A percentile compares a stretch with the other conserved stretches of the same genome.
Evolutionary conservation across 2,329 filamentous ascomycete species (phyloP).

Genomic region (Gnomoniopsis smithogilvyi): DNA sequence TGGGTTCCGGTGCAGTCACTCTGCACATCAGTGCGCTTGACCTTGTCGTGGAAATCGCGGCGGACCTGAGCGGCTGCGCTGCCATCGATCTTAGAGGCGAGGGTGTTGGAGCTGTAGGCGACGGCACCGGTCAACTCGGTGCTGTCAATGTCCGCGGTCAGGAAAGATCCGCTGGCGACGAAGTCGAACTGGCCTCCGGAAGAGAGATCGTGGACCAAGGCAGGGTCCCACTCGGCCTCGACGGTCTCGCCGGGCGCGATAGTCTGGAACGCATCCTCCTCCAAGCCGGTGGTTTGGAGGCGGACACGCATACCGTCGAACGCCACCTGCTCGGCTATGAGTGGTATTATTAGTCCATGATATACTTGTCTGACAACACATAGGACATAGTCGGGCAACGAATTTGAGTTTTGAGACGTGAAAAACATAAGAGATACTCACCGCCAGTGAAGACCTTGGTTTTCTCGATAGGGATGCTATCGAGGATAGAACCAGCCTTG

Average conservation of each 20-base stretch:
- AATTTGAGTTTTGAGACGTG: too few species aligned
- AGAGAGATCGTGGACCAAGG: slow-evolving; percentile 50
- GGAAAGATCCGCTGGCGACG: slow-evolving; percentile 52
- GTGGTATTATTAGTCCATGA: slow-evolving; percentile 29
- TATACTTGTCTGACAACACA: slow-evolving; percentile 40
- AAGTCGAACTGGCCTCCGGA: slow-evolving; percentile 54
- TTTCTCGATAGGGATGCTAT: slow-evolving; percentile 25
- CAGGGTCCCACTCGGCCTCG: slow-evolving; percentile 51
- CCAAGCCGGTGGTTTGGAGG: slow-evolving; percentile 42
- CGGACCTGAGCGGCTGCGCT: too few species aligned
- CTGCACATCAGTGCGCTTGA: too few species aligned
- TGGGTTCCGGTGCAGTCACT: too few species aligned
- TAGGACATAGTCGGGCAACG: too few species aligned
- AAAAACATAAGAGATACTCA: too few species aligned
- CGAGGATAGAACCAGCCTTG: slow-evolving; percentile 51
- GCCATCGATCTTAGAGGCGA: too few species aligned
- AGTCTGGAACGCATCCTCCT: slow-evolving; percentile 45
- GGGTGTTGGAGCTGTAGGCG: too few species aligned
- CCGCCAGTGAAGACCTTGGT: too few species aligned
- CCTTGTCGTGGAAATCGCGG: too few species aligned
- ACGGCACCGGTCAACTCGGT: slow-evolving; percentile 46
- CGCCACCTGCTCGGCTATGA: slow-evolving; percentile 36
- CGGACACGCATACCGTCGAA: slow-evolving; percentile 54
- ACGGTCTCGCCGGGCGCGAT: slow-evolving; percentile 48
- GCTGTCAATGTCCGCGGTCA: slow-evolving; percentile 48